These are phyloP conservation scores for Acorus calamus DNA, from an alignment of 106 monocot genomes.

Conservation along the genomic window DNA sequence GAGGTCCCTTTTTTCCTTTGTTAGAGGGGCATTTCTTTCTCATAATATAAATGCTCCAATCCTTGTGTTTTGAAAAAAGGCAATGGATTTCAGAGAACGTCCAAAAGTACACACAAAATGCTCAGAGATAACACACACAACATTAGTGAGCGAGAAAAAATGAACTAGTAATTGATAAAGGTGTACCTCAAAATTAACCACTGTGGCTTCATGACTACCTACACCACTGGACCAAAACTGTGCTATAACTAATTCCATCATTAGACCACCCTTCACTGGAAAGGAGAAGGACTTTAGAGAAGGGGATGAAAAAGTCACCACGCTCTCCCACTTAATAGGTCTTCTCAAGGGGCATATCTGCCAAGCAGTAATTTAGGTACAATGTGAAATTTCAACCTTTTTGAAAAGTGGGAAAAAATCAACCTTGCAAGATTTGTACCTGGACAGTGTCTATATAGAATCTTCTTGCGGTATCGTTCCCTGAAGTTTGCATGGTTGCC, in stretches of 20 bases:
- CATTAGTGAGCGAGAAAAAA: background rate
- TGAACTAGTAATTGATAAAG: background rate
- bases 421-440: conserved; percentile 22
- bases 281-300: conserved; percentile 69
- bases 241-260: conserved; percentile 70
- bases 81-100: too few species aligned
- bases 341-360: conserved; percentile 79
- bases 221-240: conserved; percentile 98
- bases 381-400: background rate
- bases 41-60: background rate
- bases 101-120: too few species aligned
- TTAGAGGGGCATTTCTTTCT: too few species aligned
- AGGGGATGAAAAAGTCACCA: conserved; percentile 76
- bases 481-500: conserved; percentile 69
- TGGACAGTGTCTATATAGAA: conserved; percentile 79
- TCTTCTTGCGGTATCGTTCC: conserved; percentile 74
- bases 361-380: conserved; percentile 16
- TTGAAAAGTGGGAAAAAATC: too few species aligned
- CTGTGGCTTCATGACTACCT: conserved; percentile 74
- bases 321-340: conserved; percentile 79
- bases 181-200: conserved; percentile 80
- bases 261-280: conserved; percentile 68
- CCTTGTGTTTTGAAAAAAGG: too few species aligned
- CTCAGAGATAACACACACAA: too few species aligned
- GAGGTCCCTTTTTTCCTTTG: too few species aligned